These are phyloP conservation scores for Hericium rajendrae DNA, from an alignment of 768 basidiomycete genomes.

Conservation along the genomic window DNA sequence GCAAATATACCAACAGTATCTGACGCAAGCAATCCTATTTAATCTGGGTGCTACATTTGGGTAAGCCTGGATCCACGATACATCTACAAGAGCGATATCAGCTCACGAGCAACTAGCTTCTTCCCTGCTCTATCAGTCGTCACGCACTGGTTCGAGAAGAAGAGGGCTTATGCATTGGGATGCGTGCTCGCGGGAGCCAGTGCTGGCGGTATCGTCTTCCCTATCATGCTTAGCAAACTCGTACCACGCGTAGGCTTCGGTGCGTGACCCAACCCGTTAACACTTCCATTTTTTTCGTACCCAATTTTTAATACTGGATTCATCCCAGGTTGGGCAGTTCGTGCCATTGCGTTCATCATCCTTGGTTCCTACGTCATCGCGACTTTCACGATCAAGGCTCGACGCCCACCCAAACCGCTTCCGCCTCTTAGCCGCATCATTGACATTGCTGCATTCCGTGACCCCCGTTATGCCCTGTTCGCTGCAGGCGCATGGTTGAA, in stretches of 20 bases:
- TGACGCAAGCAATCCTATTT: conserved; percentile 23
- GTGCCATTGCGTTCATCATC: conserved; percentile 21
- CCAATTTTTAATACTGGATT: background rate
- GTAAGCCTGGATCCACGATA: conserved; percentile 4
- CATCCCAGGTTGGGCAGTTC: conserved; percentile 20
- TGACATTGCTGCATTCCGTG: conserved; percentile 20
- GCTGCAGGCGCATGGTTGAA: conserved; percentile 16
- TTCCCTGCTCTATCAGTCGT: conserved; percentile 23
- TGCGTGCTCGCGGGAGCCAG: conserved; percentile 29
- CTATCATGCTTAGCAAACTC: conserved; percentile 42
- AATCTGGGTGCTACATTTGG: conserved; percentile 21
- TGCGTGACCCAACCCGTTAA: background rate
- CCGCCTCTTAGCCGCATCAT: conserved; percentile 15
- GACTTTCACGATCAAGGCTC: conserved; percentile 19
- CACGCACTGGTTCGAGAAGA: conserved; percentile 27
- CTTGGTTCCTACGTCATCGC: conserved; percentile 18
- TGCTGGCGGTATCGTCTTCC: conserved; percentile 41
- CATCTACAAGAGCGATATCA: background rate
- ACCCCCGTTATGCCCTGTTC: conserved; percentile 15
- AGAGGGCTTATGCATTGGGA: conserved; percentile 28
- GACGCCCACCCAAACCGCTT: conserved; percentile 17
- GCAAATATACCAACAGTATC: conserved; percentile 21
- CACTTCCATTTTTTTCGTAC: no score
- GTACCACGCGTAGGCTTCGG: conserved; percentile 17
- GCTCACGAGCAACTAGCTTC: conserved; percentile 17